phyloP scores from a whole-genome alignment of 257 asterid species.

The Capsicum pubescens region DNA sequence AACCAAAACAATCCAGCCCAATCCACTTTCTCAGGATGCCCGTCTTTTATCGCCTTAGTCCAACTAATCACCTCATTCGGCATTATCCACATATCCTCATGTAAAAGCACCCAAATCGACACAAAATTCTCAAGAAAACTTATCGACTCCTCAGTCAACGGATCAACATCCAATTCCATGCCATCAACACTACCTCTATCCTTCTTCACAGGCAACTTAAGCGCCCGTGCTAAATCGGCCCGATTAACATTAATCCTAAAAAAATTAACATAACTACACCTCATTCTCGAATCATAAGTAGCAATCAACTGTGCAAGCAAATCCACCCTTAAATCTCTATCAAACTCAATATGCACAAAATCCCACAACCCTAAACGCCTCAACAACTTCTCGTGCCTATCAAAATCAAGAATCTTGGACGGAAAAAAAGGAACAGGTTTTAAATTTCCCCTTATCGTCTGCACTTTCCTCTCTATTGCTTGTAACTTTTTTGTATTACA shows the following conservation, averaged over 20 bases:
- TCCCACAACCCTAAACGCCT: constrained; percentile 83
- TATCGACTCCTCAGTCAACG: constrained; percentile 54
- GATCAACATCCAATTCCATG: constrained; percentile 55
- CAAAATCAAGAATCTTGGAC: constrained; percentile 50
- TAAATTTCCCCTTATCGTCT: constrained; percentile 48
- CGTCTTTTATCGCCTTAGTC: constrained; percentile 65
- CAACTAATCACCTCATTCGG: constrained; percentile 69
- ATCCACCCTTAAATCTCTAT: constrained; percentile 61
- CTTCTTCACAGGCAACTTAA: constrained; percentile 63
- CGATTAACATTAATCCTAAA: constrained; percentile 55
- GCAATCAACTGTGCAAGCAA: constrained; percentile 74
- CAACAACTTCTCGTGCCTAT: constrained; percentile 62
- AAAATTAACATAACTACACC: constrained; percentile 56
- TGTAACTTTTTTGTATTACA: constrained; percentile 49
- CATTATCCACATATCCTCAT: constrained; percentile 79
- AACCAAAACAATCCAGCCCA: constrained; percentile 86
- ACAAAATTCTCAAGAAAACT: constrained; percentile 57
- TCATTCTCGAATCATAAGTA: constrained; percentile 52
- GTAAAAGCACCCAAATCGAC: constrained; percentile 75
- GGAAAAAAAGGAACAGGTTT: constrained; percentile 75
- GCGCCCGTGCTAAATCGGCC: constrained; percentile 75
- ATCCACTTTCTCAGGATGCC: constrained; percentile 88
- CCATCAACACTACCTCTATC: constrained; percentile 56
- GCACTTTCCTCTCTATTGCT: constrained; percentile 58
- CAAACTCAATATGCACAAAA: constrained; percentile 68